Percentiles rank a stretch among this genome's conserved stretches.
Evolutionary conservation across 495 filamentous ascomycete genomes (phyloP).

Genomic region (Penicillium bovifimosum): DNA sequence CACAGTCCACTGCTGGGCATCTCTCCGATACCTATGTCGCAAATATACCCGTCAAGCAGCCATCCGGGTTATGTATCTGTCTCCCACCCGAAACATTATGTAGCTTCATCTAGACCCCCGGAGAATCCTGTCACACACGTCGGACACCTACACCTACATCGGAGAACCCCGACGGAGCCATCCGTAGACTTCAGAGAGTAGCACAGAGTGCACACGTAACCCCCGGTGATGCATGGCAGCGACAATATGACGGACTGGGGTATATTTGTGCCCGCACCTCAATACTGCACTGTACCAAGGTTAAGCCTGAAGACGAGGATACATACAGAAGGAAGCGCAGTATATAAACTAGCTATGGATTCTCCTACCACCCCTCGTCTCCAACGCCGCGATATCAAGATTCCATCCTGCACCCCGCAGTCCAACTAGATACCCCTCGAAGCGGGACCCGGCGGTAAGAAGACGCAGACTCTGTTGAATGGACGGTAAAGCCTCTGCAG

Average conservation of each 20-base stretch:
- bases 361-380: conserved; percentile 47
- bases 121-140: not conserved
- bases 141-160: not conserved
- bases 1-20: not conserved
- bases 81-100: not conserved
- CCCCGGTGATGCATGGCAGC: not conserved
- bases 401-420: conserved; percentile 55
- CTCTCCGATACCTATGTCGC: not conserved
- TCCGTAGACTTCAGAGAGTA: not conserved
- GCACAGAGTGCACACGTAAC: not conserved
- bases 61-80: not conserved
- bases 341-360: conserved; percentile 14
- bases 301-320: too few species aligned
- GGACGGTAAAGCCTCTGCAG: too few species aligned
- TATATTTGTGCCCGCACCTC: too few species aligned
- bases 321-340: too few species aligned
- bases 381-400: conserved; percentile 50
- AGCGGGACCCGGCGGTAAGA: conserved; percentile 35
- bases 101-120: not conserved
- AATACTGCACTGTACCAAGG: too few species aligned
- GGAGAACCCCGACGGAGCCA: not conserved
- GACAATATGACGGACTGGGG: too few species aligned
- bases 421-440: conserved; percentile 34
- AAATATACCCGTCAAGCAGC: not conserved
- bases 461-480: conserved; percentile 6